Conservation (phyloP, 163 green algal genomes). For the Coccomyxa subellipsoidea region DNA sequence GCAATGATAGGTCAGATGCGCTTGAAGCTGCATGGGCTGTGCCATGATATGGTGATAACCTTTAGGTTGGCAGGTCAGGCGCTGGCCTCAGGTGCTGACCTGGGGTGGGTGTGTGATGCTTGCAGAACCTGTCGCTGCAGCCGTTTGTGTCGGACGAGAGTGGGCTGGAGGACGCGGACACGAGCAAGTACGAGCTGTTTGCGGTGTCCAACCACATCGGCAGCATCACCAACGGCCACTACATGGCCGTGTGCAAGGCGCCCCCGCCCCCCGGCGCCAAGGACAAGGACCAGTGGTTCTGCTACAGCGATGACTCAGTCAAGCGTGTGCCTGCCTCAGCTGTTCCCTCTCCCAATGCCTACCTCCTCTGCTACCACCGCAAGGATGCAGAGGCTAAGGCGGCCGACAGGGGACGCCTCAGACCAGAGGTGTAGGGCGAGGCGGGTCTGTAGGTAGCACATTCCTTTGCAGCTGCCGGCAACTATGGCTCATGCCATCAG, state of each 20-base stretch:
- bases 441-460: not conserved
- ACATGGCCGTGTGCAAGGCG: slow-evolving; percentile 7
- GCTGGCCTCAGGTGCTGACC: not conserved
- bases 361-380: not conserved
- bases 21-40: not conserved
- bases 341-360: not conserved
- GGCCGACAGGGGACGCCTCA: not conserved
- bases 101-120: not conserved
- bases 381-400: not conserved
- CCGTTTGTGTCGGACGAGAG: not conserved
- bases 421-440: no score
- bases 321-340: not conserved
- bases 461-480: no score
- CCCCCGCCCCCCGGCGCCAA: not conserved
- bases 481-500: no score
- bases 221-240: not conserved
- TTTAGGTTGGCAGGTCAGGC: not conserved
- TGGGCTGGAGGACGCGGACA: not conserved
- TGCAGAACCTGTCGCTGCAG: not conserved
- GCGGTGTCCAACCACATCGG: not conserved
- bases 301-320: not conserved
- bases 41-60: not conserved
- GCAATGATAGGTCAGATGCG: not conserved
- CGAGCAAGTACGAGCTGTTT: not conserved
- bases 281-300: not conserved